Percentiles rank a stretch among this genome's conserved stretches.
These are phyloP conservation scores for Pholiota microspora DNA, from an alignment of 768 basidiomycete species.

Conservation along the genomic window DNA sequence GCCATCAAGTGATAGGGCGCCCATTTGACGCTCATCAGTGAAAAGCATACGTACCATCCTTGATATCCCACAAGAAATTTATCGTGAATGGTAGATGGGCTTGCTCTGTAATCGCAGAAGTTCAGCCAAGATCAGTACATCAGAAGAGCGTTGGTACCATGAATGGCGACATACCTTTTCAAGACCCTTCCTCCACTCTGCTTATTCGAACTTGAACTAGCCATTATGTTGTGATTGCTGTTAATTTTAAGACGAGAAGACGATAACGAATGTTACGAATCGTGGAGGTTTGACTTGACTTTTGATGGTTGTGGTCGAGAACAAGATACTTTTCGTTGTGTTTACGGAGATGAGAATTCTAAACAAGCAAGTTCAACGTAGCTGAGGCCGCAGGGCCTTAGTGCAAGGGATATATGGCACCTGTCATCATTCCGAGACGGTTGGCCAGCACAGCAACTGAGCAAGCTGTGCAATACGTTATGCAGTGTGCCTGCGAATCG, in stretches of 20 bases:
- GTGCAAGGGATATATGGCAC: background rate
- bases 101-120: slow-evolving; percentile 42
- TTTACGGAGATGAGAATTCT: background rate
- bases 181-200: slow-evolving; percentile 30
- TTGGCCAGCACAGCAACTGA: too few species aligned
- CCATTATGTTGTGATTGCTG: slow-evolving; percentile 18
- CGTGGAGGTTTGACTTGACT: too few species aligned
- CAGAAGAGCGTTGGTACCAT: background rate
- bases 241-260: background rate
- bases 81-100: slow-evolving; percentile 76
- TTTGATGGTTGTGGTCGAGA: background rate
- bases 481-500: too few species aligned
- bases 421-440: background rate
- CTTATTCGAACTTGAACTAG: slow-evolving; percentile 22
- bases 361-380: background rate
- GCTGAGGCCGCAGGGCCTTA: background rate
- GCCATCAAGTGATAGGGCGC: background rate
- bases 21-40: background rate
- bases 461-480: too few species aligned
- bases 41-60: slow-evolving; percentile 57
- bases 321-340: background rate
- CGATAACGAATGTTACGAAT: too few species aligned
- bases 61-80: slow-evolving; percentile 87
- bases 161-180: slow-evolving; percentile 34
- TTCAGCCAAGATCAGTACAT: slow-evolving; percentile 1